Evolutionary conservation across 768 basidiomycete species (phyloP), one percentile per base, ranked within the genome.

Genomic region (Amanita polypyramis): DNA sequence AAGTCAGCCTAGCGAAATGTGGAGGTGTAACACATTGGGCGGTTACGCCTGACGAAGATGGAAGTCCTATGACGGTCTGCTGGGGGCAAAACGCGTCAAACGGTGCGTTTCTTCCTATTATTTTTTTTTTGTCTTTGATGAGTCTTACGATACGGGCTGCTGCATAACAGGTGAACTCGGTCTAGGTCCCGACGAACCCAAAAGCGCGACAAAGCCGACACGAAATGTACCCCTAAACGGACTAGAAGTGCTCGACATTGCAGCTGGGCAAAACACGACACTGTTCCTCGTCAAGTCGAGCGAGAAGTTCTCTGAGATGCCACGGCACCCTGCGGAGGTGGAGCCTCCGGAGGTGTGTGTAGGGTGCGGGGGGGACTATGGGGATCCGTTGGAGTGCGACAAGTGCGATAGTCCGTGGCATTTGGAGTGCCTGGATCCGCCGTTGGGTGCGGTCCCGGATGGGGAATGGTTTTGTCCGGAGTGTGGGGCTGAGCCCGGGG

Each of bases 351-450:
- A 78, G 12, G 56, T 73, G 10, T 96, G 94, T 62, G 67, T 85
- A 10, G 70, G 77, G 12, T 97, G 94, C 58, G 65, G 68, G 40
- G 71, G 74, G 54, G 87, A 87, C 45, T 68, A 76, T 20, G 85
- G 80, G 14, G 70, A 75, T 30, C 81, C 81, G 14, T 67, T 98
- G 35, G 92, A 88, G 58, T 98, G 94, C 57, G 94, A 97, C 61
- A 94, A 92, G 87, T 98, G 94, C 60, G 94, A 98, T 59, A 72
- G 75, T 36, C 88, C 91, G 1, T 95, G 85, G 62, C 94, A 97
- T 62, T 70, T 87, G 11, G 71, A 70, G 10, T 98, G 94, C 62
- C 76, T 94, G 38, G 66, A 70, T 36, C 91, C 92, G 14, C 89
- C 92, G 2, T 65, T 98, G 39, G 61, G 67, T 12, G 77, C 72